Base-by-base conservation (phyloP, 768 basidiomycete species). In the Mycena capillaripes region DNA sequence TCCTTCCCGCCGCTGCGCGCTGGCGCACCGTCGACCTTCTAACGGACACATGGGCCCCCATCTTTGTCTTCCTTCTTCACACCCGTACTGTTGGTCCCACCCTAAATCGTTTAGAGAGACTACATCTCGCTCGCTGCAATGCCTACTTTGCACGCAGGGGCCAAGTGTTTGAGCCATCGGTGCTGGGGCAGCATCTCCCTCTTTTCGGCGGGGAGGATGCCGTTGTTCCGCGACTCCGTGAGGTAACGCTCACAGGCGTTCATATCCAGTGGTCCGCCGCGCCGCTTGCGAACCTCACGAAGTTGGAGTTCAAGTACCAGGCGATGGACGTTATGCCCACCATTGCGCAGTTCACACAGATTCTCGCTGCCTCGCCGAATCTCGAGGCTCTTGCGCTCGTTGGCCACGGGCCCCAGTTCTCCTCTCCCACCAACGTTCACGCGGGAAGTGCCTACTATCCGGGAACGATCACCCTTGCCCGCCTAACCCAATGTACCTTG, bases 11-110 rank as follows among this genome's bases (percentile, higher is more conserved):
- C 32, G 83, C 83, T 10, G 56, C 74, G 25, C 85, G 89, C 57
- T 91, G 90, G 89, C 80, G 81, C 50, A 80, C 70, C 17, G 60
- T 91, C 55, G 86, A 87, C 56, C 81, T 91, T n/a, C 79, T 89
- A 55, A 85, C 88, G 1, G 90, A 91, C 72, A 91, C 89, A 5
- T 92, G 90, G 89, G 82, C 83, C 2, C 90, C 90, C 14, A 86
- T 91, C 16, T 87, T 85, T 74, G 81, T 84, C 11, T 89, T 91
- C 74, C 84, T 91, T 12, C 82, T 80, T 40, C 81, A 79, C 64
- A 85, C 87, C 4, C 78, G 77, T 14, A 63, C 77, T 10, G 78
- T 84, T 29, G 76, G 78, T 6, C 75, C 81, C 1, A 79, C 82
- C 0, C 86, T 86, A 1, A 11, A 21, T 1, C 72, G 79, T 25